Evolutionary conservation across 1,284 basidiomycete species (phyloP).

Genomic region (Apiotrichum montevideense): DNA sequence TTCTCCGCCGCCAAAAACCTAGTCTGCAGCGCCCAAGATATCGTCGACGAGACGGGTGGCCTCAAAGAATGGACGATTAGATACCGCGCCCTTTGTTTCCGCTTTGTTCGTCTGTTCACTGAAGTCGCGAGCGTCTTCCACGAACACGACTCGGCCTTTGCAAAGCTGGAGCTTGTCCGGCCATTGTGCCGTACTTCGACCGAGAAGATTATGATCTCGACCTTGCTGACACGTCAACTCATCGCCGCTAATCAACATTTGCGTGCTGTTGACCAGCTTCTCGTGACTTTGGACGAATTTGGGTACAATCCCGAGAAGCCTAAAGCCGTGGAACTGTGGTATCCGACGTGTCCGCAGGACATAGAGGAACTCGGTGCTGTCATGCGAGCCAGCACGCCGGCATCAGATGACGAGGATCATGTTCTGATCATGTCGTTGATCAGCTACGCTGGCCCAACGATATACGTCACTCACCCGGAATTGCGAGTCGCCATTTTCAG

Average conservation of each 20-base stretch:
- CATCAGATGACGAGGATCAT: constrained; percentile 13
- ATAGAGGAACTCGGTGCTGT: constrained; percentile 5
- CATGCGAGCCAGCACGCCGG: background rate
- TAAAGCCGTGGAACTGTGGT: constrained; percentile 4
- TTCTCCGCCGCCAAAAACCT: constrained; percentile 21
- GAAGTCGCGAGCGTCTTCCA: constrained; percentile 25
- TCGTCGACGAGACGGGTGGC: constrained; percentile 22
- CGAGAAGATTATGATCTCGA: constrained; percentile 22
- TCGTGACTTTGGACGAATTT: constrained; percentile 17
- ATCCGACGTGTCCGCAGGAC: constrained; percentile 14
- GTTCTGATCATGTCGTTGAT: constrained; percentile 25
- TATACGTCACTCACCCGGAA: constrained; percentile 22
- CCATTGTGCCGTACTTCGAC: constrained; percentile 14
- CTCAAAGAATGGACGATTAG: constrained; percentile 11
- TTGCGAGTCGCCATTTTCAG: constrained; percentile 15
- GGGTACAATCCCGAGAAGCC: constrained; percentile 21
- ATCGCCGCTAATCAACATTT: constrained; percentile 14
- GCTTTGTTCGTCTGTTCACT: constrained; percentile 15
- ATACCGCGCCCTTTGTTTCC: constrained; percentile 16
- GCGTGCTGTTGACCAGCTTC: constrained; percentile 14
- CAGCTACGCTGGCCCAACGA: constrained; percentile 26
- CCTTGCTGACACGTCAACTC: constrained; percentile 20
- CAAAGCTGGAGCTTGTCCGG: constrained; percentile 15
- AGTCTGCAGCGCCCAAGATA: constrained; percentile 15
- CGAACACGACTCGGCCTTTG: constrained; percentile 15